Conservation (phyloP, 2,329 filamentous ascomycete species). For the Cytospora mali region DNA sequence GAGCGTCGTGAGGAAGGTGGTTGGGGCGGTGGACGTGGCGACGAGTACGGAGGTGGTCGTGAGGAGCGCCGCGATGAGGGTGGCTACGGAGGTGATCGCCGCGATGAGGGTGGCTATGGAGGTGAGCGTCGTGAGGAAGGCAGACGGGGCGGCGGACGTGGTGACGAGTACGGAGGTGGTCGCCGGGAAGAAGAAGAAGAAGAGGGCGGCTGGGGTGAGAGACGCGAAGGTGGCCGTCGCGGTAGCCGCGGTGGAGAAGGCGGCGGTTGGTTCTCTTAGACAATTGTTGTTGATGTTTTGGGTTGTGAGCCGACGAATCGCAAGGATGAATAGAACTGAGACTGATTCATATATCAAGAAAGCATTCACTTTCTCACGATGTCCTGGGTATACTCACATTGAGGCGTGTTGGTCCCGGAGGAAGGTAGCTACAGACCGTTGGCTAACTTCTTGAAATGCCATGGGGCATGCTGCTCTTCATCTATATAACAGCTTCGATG, state of each 20-base stretch:
- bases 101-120: conserved; percentile 27
- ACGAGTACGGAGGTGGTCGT: conserved; percentile 30
- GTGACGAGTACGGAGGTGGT: conserved; percentile 5
- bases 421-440: no score
- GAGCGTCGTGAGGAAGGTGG: conserved; percentile 30
- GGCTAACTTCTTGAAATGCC: no score
- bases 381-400: no score
- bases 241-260: conserved; percentile 27
- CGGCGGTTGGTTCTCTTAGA: conserved; percentile 26
- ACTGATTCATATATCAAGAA: no score
- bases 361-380: no score
- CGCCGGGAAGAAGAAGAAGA: not conserved
- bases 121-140: conserved; percentile 15
- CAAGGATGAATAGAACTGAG: not conserved
- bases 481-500: no score
- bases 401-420: no score
- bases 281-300: not conserved
- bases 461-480: no score
- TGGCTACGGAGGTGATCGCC: conserved; percentile 7
- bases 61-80: conserved; percentile 30
- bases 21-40: conserved; percentile 18
- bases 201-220: conserved; percentile 26
- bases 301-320: not conserved
- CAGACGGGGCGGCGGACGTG: not conserved
- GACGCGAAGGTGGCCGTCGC: conserved; percentile 26